Base-by-base conservation (phyloP, 176 grass and related monocot genomes). In the Thalia dealbata region DNA sequence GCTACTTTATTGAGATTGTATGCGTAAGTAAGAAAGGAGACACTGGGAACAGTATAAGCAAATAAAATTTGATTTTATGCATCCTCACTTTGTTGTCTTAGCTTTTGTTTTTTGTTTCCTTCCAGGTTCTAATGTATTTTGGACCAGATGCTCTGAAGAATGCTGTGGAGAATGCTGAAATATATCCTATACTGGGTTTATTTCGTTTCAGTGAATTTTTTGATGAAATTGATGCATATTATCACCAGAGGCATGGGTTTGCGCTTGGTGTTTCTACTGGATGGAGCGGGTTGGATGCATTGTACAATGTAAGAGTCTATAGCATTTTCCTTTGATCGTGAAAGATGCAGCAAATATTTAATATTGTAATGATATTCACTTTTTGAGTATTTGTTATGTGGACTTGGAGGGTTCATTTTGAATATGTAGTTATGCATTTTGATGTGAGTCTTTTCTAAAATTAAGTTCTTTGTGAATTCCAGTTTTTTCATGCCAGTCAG, bases 181-280 rank as follows among this genome's bases (percentile, higher is more conserved):
- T 99, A 59, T 99, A 88, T 75, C 90, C 87, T n/a, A 99, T 99
- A 86, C 81, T 74, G 73, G 95, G 95, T 58, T 87, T 99, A 75
- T 93, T 91, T 70, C 81, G 48, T 52, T 93, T 99, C 74, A 79
- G 30, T 62, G 83, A 99, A 72, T 99, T 99, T 79, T 91, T 79
- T 61, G 29, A 48, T 42, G 95, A 99, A 52, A 93, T 99, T 15
- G 85, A 93, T 82, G 79, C 62, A 72, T 99, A 92, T 87, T 99
- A 88, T 84, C 25, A 88, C 70, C 79, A 81, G 80, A 86, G 68
- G 59, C 51, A 61, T 81, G 85, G 79, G 52, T 76, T 80, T 79
- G 87, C 88, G 56, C 73, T 83, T 77, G 87, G 87, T 78, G 80
- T 91, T 79, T 70, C 28, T 48, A 93, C 95, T n/a, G 95, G 95